Percentiles rank a stretch among this genome's conserved stretches.
Evolutionary conservation across 2,329 filamentous ascomycete genomes (phyloP).

Genomic region (Trichoderma atroviride): DNA sequence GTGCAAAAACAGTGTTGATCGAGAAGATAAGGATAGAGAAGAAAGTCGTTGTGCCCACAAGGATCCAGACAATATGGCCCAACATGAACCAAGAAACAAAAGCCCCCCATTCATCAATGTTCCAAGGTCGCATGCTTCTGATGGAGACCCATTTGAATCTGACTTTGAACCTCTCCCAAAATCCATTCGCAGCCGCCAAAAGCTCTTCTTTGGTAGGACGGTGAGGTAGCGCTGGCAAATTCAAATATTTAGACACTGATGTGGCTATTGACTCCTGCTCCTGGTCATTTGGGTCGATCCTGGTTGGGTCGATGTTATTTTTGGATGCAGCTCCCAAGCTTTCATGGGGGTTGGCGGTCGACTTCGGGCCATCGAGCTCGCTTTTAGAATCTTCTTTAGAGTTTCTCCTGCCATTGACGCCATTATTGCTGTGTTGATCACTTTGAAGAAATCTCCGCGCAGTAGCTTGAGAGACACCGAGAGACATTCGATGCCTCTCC

Average conservation of each 20-base stretch:
- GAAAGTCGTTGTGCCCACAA: slow-evolving; percentile 97
- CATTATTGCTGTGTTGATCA: slow-evolving; percentile 12
- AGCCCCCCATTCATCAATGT: slow-evolving; percentile 92
- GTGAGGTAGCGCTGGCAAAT: slow-evolving; percentile 73
- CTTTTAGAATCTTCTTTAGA: neutral
- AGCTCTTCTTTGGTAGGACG: slow-evolving; percentile 92
- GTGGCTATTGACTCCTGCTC: slow-evolving; percentile 49
- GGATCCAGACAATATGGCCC: slow-evolving; percentile 90
- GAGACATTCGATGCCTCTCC: slow-evolving; percentile 6
- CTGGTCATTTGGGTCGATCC: neutral
- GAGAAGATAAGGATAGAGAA: slow-evolving; percentile 88
- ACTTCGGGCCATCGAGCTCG: neutral
- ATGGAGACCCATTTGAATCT: slow-evolving; percentile 99
- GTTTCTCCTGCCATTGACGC: neutral
- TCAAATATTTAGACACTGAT: slow-evolving; percentile 62
- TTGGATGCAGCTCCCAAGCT: neutral
- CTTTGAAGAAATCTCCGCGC: slow-evolving; percentile 9
- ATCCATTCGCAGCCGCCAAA: slow-evolving; percentile 85
- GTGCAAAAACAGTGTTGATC: slow-evolving; percentile 95
- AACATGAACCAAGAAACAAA: slow-evolving; percentile 93
- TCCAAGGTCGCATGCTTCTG: slow-evolving; percentile 89
- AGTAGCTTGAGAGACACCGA: neutral
- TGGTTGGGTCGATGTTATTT: neutral
- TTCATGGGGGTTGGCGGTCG: neutral
- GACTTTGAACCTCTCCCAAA: slow-evolving; percentile 86